phyloP scores from a whole-genome alignment of 257 asterid genomes.

The Phtheirospermum japonicum region DNA sequence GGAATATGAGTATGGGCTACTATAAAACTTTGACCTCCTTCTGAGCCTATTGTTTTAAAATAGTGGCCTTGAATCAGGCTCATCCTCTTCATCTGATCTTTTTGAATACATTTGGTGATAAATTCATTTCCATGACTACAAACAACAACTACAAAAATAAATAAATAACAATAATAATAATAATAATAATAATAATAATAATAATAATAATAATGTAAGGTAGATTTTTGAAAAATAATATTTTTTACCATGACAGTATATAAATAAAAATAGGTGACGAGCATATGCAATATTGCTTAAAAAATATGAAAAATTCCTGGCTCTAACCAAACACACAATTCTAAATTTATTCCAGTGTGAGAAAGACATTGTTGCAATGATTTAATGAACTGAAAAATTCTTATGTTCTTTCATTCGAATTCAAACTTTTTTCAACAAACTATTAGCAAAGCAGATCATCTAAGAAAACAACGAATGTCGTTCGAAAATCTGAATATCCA shows the following conservation, averaged over 20 bases:
- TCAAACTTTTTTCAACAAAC: background rate
- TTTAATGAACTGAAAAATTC: background rate
- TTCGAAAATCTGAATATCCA: slow-evolving; percentile 15
- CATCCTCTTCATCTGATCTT: slow-evolving; percentile 71
- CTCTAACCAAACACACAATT: background rate
- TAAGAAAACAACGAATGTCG: background rate
- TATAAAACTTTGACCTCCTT: slow-evolving; percentile 64
- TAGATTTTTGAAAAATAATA: background rate
- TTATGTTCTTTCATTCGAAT: background rate
- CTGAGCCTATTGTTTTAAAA: slow-evolving; percentile 92
- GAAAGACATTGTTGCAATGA: slow-evolving; percentile 3
- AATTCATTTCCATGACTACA: slow-evolving; percentile 42
- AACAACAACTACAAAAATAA: slow-evolving; percentile 31
- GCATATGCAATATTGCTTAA: slow-evolving; percentile 3
- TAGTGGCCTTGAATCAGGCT: slow-evolving; percentile 73
- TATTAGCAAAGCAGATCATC: background rate
- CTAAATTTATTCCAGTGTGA: slow-evolving; percentile 9
- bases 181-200: no score
- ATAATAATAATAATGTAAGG: slow-evolving; percentile 8
- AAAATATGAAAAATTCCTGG: background rate
- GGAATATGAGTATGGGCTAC: slow-evolving; percentile 47
- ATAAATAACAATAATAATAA: no score
- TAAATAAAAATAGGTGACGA: slow-evolving; percentile 12
- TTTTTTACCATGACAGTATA: slow-evolving; percentile 2
- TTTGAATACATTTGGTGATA: slow-evolving; percentile 57